phyloP scores from a whole-genome alignment of 305 asterid genomes.

The Fraxinus greggii region DNA sequence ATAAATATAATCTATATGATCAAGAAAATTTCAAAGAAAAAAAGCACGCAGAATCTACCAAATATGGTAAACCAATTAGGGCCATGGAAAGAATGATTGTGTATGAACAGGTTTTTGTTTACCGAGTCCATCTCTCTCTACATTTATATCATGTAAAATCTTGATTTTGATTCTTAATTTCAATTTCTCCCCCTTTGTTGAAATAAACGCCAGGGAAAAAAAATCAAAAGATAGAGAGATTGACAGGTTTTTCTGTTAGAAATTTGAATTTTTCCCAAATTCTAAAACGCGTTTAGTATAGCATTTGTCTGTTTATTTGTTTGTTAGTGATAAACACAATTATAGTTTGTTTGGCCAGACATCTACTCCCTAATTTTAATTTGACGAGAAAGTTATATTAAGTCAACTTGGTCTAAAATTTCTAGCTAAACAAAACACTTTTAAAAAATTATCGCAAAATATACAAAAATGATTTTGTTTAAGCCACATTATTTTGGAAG shows the following conservation, averaged over 20 bases:
- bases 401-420: not conserved
- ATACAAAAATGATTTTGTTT: not conserved
- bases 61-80: not conserved
- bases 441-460: not conserved
- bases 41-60: not conserved
- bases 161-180: constrained; percentile 27
- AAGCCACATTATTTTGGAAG: too few species aligned
- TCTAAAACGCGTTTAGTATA: not conserved
- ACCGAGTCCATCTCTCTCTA: constrained; percentile 15
- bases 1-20: not conserved
- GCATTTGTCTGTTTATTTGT: not conserved
- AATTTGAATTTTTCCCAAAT: constrained; percentile 27
- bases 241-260: constrained; percentile 48
- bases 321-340: not conserved
- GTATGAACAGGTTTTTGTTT: constrained; percentile 14
- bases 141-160: not conserved
- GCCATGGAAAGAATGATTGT: constrained; percentile 24
- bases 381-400: not conserved
- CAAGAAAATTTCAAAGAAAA: constrained; percentile 13
- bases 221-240: not conserved
- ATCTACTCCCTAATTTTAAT: not conserved
- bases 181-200: constrained; percentile 15
- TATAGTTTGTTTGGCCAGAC: not conserved
- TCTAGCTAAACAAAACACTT: not conserved
- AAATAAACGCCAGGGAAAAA: constrained; percentile 18